phyloP scores from a whole-genome alignment of 2,329 filamentous ascomycete species.

The Penicillium expansum region DNA sequence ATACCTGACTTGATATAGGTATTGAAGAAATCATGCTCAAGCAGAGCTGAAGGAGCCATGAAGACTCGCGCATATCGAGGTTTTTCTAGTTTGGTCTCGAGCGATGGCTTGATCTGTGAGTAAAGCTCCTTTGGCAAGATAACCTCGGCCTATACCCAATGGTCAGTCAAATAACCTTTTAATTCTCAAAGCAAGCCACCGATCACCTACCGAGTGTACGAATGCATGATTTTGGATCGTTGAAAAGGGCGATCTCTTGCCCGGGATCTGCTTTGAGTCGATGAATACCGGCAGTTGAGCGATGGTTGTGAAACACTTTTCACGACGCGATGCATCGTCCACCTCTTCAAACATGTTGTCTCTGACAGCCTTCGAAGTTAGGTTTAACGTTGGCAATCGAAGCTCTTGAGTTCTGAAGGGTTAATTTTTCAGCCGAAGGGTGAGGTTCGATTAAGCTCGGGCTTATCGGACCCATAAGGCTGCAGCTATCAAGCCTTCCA shows the following conservation, averaged over 20 bases:
- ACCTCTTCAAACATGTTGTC: constrained; percentile 45
- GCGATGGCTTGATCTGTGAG: constrained; percentile 52
- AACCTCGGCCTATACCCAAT: constrained; percentile 57
- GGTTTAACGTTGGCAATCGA: not conserved
- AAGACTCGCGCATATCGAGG: constrained; percentile 64
- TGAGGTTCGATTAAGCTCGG: constrained; percentile 13
- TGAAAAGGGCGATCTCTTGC: constrained; percentile 73
- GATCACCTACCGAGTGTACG: constrained; percentile 59
- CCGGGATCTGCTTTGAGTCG: constrained; percentile 66
- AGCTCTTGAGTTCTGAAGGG: not conserved
- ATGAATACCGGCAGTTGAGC: constrained; percentile 65
- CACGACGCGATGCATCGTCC: constrained; percentile 36
- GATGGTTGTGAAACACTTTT: constrained; percentile 73
- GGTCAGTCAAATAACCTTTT: not conserved
- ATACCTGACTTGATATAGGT: constrained; percentile 77
- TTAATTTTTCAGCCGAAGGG: constrained; percentile 7
- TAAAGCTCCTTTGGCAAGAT: constrained; percentile 67
- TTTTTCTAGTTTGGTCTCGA: constrained; percentile 45
- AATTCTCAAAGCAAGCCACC: not conserved
- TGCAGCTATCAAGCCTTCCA: constrained; percentile 5
- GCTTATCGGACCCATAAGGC: constrained; percentile 14
- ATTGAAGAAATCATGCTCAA: constrained; percentile 76
- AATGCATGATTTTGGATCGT: constrained; percentile 64
- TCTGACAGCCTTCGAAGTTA: not conserved
- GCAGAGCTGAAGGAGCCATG: constrained; percentile 68